These are phyloP conservation scores for Blastobotrys proliferans DNA, from an alignment of 1,139 yeast species.

Conservation along the genomic window DNA sequence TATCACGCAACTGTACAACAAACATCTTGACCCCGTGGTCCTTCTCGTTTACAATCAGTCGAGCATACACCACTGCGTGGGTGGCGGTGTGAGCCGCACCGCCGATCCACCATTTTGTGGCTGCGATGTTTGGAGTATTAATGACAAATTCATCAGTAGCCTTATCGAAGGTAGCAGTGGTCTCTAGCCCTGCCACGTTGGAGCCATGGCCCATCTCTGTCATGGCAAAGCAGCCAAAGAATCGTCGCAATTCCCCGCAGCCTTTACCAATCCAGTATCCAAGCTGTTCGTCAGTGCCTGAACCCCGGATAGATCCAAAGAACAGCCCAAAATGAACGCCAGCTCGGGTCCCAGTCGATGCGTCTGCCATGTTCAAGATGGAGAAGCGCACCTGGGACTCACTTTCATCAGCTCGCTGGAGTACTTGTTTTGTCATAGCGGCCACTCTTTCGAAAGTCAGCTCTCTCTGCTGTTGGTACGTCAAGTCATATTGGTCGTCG, in stretches of 20 bases:
- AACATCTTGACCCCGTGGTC: conserved; percentile 90
- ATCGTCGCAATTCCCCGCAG: conserved; percentile 55
- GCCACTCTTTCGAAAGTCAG: conserved; percentile 50
- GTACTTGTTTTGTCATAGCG: conserved; percentile 41
- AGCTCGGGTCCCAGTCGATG: conserved; percentile 58
- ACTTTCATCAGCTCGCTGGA: conserved; percentile 40
- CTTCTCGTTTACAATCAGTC: conserved; percentile 72
- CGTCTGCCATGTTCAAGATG: conserved; percentile 46
- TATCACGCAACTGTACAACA: conserved; percentile 82
- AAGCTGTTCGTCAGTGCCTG: conserved; percentile 59
- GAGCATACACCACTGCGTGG: conserved; percentile 75
- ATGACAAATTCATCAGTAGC: conserved; percentile 63
- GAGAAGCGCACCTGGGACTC: conserved; percentile 46
- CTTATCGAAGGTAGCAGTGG: conserved; percentile 79
- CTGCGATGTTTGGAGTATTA: conserved; percentile 84
- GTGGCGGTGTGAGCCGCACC: conserved; percentile 95
- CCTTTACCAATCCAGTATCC: conserved; percentile 72
- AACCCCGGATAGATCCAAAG: conserved; percentile 64
- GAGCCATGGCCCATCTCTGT: conserved; percentile 85
- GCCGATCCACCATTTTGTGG: conserved; percentile 98
- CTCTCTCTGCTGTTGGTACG: conserved; percentile 48
- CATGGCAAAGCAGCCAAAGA: conserved; percentile 92
- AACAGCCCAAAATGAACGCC: conserved; percentile 39
- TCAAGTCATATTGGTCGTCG: conserved; percentile 49
- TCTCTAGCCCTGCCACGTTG: conserved; percentile 86